Evolutionary conservation across 2,329 filamentous ascomycete species (phyloP).

Genomic region (Penicillium sp.): DNA sequence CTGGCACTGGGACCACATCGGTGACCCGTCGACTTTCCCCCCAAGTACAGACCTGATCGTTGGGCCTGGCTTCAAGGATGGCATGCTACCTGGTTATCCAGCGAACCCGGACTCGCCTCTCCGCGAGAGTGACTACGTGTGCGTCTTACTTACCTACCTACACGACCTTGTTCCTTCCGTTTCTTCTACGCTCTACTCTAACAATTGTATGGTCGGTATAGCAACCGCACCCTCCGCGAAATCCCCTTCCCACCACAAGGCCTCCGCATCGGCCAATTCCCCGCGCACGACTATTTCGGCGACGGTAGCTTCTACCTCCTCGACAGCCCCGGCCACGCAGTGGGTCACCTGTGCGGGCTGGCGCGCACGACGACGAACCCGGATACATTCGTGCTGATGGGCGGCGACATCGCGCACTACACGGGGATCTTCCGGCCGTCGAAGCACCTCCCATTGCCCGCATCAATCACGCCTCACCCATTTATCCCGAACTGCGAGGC

Average conservation of each 20-base stretch:
- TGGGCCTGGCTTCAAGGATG: constrained; percentile 29
- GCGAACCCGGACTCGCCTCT: constrained; percentile 24
- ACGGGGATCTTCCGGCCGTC: constrained; percentile 39
- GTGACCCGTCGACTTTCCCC: constrained; percentile 32
- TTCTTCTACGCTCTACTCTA: not conserved
- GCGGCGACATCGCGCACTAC: constrained; percentile 34
- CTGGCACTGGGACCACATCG: constrained; percentile 37
- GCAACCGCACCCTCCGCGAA: constrained; percentile 25
- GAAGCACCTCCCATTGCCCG: constrained; percentile 12
- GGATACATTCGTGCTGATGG: constrained; percentile 33
- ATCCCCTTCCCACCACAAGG: constrained; percentile 20
- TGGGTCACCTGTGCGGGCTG: constrained; percentile 34
- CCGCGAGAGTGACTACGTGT: constrained; percentile 22
- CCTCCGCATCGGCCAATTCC: constrained; percentile 40
- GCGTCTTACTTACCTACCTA: constrained; percentile 1
- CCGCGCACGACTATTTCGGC: constrained; percentile 56
- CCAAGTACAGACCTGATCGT: constrained; percentile 29
- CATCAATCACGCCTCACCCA: not conserved
- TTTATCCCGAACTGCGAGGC: not conserved
- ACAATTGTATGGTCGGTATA: not conserved
- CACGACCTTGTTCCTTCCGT: too few species aligned
- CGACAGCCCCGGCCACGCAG: constrained; percentile 41
- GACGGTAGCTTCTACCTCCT: constrained; percentile 63
- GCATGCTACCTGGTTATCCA: constrained; percentile 26
- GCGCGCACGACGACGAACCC: constrained; percentile 31